Evolutionary conservation across 192 early-diverging fungal species (phyloP), one percentile per base, ranked within the genome.

Genomic region (Mortierella hygrophila): DNA sequence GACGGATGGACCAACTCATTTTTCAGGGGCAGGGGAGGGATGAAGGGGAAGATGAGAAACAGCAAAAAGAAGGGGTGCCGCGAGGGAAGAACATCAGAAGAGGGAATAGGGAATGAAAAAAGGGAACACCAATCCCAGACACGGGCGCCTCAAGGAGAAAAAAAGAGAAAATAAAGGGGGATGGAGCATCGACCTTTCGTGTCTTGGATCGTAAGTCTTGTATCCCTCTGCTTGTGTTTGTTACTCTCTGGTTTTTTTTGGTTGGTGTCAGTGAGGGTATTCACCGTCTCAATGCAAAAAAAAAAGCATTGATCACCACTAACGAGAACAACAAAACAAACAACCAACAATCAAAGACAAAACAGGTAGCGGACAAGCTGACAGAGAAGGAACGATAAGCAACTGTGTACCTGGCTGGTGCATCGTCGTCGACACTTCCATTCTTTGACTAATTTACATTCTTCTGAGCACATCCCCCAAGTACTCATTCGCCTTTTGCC

Each of bases 141-240:
- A 65, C 11, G 10, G 11, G 29, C 32, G 29, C 29, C 60, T 0
- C 7, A 65, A 4, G 2, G 60, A 10, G 10, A 11, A 29, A 32
- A 29, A 32, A 32, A 65, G 16, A 11, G 60, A 65, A 26, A 70
- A 41, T 52, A 57, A 52, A 23, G 80, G 80, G 74, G 65, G 80
- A 81, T 81, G 49, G 74, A 81, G 38, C 74, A 81, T 81, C 80
- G 73, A 70, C 37, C 68, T 13, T 46, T 44, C 35, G 35, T 52
- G 18, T 6, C 49, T 20, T 21, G 49, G 49, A 52, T 18, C 49
- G 49, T 20, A 4, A 52, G 49, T 38, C 46, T 70, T 49, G 40
- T 44, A 29, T 70, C 26, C 29, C 3, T 41, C 13, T 54, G 47
- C 47, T 70, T 40, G 40, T 70, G 6, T 41, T 40, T 11, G 23